phyloP scores from a whole-genome alignment of 768 basidiomycete genomes.

The Boletus subcaerulescens region DNA sequence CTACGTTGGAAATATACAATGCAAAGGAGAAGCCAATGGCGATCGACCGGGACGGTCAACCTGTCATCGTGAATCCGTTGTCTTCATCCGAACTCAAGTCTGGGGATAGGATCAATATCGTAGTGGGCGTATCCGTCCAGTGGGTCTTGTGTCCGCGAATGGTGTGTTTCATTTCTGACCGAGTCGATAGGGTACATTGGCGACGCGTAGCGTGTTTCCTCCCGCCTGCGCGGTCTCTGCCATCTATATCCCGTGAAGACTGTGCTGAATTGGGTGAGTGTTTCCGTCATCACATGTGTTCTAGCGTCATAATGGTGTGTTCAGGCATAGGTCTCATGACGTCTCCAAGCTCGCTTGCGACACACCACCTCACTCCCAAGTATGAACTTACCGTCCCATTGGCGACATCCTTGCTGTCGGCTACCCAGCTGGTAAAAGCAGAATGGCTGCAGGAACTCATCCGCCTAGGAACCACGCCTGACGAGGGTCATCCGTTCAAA shows the following conservation, averaged over 20 bases:
- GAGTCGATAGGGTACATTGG: constrained; percentile 47
- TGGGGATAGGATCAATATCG: constrained; percentile 51
- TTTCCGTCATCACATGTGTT: neutral
- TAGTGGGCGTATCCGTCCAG: constrained; percentile 43
- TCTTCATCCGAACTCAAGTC: constrained; percentile 44
- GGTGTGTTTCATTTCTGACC: neutral
- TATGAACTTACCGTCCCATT: constrained; percentile 48
- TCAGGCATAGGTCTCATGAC: constrained; percentile 54
- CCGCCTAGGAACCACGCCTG: constrained; percentile 42
- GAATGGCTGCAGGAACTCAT: constrained; percentile 69
- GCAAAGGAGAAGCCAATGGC: constrained; percentile 46
- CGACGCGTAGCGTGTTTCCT: constrained; percentile 47
- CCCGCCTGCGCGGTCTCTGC: constrained; percentile 35
- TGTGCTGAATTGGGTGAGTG: constrained; percentile 57
- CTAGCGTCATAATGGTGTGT: neutral
- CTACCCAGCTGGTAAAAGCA: constrained; percentile 56
- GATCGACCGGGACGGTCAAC: constrained; percentile 37
- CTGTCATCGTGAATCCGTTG: constrained; percentile 36
- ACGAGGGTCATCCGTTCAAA: constrained; percentile 32
- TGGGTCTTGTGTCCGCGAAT: constrained; percentile 29
- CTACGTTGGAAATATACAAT: constrained; percentile 48
- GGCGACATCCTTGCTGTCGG: constrained; percentile 57
- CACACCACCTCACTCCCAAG: constrained; percentile 61
- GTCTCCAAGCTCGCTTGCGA: constrained; percentile 44
- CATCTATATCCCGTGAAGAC: constrained; percentile 36